These are phyloP conservation scores for Aquilaria yunnanensis DNA, from an alignment of 345 rosid species.

Conservation along the genomic window DNA sequence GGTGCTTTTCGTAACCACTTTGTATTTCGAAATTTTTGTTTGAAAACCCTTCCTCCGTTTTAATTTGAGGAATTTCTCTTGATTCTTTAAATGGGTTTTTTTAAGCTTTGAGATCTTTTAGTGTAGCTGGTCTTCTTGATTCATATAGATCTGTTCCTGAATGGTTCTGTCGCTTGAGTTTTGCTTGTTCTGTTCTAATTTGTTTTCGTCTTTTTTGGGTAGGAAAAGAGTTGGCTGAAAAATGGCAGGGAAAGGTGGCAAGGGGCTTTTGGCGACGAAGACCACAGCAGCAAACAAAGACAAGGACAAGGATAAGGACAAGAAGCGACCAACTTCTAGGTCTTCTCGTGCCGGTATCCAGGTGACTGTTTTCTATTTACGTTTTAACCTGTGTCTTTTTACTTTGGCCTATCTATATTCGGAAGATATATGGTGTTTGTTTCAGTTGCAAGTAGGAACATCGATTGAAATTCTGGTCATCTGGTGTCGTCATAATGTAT, in stretches of 20 bases:
- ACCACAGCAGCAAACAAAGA: conserved; percentile 83
- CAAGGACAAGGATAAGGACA: conserved; percentile 67
- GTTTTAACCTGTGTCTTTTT: background rate
- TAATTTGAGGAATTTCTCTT: no score
- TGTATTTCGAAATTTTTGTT: background rate
- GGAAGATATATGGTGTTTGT: no score
- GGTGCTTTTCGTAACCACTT: background rate
- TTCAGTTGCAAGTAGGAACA: no score
- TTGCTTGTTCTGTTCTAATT: background rate
- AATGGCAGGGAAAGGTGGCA: conserved; percentile 95
- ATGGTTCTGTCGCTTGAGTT: background rate
- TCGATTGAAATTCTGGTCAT: no score
- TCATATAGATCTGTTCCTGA: background rate
- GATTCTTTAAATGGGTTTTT: background rate
- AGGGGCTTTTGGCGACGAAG: conserved; percentile 35
- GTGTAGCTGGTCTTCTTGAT: background rate
- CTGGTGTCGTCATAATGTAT: no score
- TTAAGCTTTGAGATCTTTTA: background rate
- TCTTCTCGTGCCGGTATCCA: conserved; percentile 95
- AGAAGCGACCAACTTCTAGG: conserved; percentile 80
- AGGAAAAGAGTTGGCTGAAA: conserved; percentile 4
- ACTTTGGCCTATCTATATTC: no score
- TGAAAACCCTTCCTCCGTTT: no score
- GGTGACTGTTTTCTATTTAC: conserved; percentile 25
- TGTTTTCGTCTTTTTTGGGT: no score